Conservation (phyloP, 352 stramenopile species). For the Peronospora tabacina region DNA sequence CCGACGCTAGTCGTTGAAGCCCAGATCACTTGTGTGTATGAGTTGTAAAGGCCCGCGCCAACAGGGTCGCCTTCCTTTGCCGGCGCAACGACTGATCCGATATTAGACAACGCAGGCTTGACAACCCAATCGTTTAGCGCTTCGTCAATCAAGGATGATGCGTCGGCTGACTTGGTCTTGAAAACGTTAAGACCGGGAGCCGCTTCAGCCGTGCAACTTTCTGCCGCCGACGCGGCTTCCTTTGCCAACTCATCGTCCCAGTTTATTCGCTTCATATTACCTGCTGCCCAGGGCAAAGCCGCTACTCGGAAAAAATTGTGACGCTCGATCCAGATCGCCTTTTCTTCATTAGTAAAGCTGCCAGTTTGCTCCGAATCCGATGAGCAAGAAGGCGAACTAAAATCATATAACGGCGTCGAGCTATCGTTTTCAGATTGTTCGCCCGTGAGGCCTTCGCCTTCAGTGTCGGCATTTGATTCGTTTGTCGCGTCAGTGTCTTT, state of each 20-base stretch:
- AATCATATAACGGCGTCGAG: constrained; percentile 3
- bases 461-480: too few species aligned
- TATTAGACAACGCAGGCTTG: constrained; percentile 26
- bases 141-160: constrained; percentile 37
- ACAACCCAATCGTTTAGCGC: constrained; percentile 54
- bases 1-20: constrained; percentile 52
- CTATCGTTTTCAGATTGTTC: constrained; percentile 7
- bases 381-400: constrained; percentile 1
- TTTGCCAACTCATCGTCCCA: constrained; percentile 54
- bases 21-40: constrained; percentile 73
- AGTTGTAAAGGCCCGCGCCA: constrained; percentile 55
- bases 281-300: constrained; percentile 47
- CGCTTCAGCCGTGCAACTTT: constrained; percentile 31
- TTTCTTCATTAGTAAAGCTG: constrained; percentile 29
- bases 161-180: constrained; percentile 26
- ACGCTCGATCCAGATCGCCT: constrained; percentile 63
- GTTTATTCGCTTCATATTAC: constrained; percentile 58
- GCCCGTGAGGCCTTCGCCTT: constrained; percentile 3
- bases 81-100: constrained; percentile 22
- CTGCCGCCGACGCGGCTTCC: constrained; percentile 30
- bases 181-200: constrained; percentile 43
- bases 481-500: background rate
- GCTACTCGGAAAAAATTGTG: constrained; percentile 70
- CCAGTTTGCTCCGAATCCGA: constrained; percentile 10
- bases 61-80: constrained; percentile 34